Evolutionary conservation across 2,329 filamentous ascomycete genomes (phyloP).

Genomic region (Trichoderma arundinaceum): DNA sequence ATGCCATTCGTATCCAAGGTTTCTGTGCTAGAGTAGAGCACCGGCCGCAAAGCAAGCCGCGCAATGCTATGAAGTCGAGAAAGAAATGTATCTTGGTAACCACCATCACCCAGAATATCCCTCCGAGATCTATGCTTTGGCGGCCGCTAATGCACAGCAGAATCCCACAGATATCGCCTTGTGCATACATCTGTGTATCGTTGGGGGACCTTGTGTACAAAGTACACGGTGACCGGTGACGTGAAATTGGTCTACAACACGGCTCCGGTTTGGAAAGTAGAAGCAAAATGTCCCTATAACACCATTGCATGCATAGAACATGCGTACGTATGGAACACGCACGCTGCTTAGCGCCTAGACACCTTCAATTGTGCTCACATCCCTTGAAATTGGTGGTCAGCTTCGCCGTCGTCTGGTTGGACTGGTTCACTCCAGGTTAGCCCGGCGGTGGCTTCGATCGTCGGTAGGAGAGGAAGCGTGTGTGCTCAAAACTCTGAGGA

Average conservation of each 20-base stretch:
- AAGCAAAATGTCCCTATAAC: conserved; percentile 2
- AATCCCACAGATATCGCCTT: conserved; percentile 30
- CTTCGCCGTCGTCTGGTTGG: conserved; percentile 9
- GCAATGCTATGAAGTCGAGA: conserved; percentile 3
- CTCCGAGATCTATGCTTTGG: conserved; percentile 44
- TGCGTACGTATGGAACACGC: conserved; percentile 14
- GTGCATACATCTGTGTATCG: conserved; percentile 20
- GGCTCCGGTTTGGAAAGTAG: background rate
- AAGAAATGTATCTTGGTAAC: conserved; percentile 39
- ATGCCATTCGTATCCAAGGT: background rate
- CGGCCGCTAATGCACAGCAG: conserved; percentile 44
- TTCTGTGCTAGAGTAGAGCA: background rate
- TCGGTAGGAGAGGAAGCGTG: conserved; percentile 3
- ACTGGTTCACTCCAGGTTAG: conserved; percentile 21
- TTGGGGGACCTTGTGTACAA: conserved; percentile 15
- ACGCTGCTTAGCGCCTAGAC: background rate
- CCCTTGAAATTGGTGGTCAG: conserved; percentile 26
- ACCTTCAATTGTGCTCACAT: conserved; percentile 21
- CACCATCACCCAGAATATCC: conserved; percentile 38
- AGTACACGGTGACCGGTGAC: background rate
- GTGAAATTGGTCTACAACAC: conserved; percentile 1
- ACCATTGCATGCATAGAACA: conserved; percentile 22
- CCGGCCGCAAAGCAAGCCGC: conserved; percentile 1
- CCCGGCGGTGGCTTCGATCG: conserved; percentile 18
- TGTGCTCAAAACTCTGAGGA: conserved; percentile 9